Percentiles rank a stretch among this genome's conserved stretches.
Conservation (phyloP, 2,329 filamentous ascomycete genomes). For the Penicillium hesseltinei region DNA sequence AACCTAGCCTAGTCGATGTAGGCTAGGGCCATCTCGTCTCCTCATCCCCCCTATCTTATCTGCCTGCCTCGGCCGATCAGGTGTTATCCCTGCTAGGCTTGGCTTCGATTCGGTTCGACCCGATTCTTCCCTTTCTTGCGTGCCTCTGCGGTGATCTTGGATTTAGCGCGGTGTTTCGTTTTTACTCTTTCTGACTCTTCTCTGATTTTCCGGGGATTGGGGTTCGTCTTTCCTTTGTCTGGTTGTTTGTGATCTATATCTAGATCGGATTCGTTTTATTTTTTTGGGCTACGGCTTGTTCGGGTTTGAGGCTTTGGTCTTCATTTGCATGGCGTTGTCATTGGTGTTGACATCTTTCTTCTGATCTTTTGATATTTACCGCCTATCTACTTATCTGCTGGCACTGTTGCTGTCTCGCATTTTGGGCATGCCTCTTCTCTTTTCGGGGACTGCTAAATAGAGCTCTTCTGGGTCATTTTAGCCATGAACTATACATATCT, state of each 20-base stretch:
- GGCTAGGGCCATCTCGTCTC: not conserved
- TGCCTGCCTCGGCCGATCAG: not conserved
- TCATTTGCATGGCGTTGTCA: constrained; percentile 31
- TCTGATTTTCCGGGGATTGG: not conserved
- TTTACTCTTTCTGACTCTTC: not conserved
- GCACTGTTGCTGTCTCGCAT: constrained; percentile 5
- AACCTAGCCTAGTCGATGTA: not conserved
- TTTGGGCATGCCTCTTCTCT: constrained; percentile 3
- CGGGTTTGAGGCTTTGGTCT: not conserved
- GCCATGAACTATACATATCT: constrained; percentile 3
- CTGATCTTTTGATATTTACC: not conserved
- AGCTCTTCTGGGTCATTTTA: constrained; percentile 18
- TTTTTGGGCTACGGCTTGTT: constrained; percentile 10
- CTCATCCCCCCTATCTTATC: not conserved
- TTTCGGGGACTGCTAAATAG: constrained; percentile 21
- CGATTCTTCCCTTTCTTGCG: constrained; percentile 13
- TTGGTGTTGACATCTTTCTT: constrained; percentile 17
- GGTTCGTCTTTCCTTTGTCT: constrained; percentile 5
- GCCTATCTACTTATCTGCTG: not conserved
- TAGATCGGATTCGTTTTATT: constrained; percentile 10
- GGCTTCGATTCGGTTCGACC: not conserved
- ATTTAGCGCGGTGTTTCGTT: constrained; percentile 35
- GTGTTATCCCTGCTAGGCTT: constrained; percentile 1
- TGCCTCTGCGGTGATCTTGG: constrained; percentile 20
- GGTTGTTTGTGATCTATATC: constrained; percentile 9